Conservation (phyloP, 176 grass and related monocot species). For the Aegilops bicornis region DNA sequence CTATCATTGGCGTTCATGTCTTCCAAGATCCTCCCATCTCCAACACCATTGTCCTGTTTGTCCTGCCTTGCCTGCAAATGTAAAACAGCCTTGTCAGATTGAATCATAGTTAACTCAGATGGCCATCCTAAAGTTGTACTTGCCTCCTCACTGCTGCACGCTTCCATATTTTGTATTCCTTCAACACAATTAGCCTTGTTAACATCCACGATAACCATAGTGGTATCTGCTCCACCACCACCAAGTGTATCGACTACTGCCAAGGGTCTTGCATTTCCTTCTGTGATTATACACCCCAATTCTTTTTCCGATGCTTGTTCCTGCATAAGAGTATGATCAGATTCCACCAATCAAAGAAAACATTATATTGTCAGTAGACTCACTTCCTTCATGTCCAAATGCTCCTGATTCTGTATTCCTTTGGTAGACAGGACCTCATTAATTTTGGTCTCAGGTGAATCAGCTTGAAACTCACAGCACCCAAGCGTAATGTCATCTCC, state of each 20-base stretch:
- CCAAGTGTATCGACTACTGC: constrained; percentile 11
- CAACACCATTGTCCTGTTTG: constrained; percentile 21
- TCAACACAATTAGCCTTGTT: constrained; percentile 6
- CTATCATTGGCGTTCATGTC: constrained; percentile 1
- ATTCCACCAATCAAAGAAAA: constrained; percentile 27
- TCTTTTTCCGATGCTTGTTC: constrained; percentile 18
- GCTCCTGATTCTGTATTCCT: constrained; percentile 16
- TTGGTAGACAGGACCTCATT: constrained; percentile 29
- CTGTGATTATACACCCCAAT: neutral
- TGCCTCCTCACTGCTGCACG: constrained; percentile 15
- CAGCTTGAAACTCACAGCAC: neutral
- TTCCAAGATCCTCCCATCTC: constrained; percentile 29
- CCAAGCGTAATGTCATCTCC: constrained; percentile 5
- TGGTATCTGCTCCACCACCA: neutral
- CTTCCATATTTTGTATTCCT: constrained; percentile 9
- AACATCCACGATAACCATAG: neutral
- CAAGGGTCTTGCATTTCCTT: constrained; percentile 26
- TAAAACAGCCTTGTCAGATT: constrained; percentile 21
- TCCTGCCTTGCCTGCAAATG: constrained; percentile 26
- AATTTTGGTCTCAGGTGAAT: neutral
- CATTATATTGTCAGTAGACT: constrained; percentile 17
- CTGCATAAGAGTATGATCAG: constrained; percentile 27
- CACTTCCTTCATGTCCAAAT: constrained; percentile 32
- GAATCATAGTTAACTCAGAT: constrained; percentile 6
- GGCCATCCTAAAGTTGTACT: constrained; percentile 18